These are phyloP conservation scores for Apiotrichum sp. DNA, from an alignment of 1,284 basidiomycete genomes.

Conservation along the genomic window DNA sequence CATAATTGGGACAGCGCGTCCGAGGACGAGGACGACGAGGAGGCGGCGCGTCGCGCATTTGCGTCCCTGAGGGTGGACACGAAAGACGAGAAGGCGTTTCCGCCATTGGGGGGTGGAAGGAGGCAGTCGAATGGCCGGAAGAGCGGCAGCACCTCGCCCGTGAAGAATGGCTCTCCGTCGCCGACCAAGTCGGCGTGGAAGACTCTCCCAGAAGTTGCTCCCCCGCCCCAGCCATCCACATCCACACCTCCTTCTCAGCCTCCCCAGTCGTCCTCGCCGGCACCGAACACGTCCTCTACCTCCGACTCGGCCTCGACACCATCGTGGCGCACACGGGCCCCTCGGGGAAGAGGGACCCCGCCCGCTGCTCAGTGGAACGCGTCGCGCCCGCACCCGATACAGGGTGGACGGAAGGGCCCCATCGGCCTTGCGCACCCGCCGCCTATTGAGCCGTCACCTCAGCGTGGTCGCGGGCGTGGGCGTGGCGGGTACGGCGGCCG, in stretches of 20 bases:
- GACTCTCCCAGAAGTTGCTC: neutral
- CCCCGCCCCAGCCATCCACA: neutral
- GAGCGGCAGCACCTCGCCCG: neutral
- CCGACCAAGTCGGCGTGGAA: constrained; percentile 4
- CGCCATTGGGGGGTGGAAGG: constrained; percentile 13
- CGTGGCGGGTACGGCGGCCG: neutral
- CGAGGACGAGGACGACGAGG: constrained; percentile 26
- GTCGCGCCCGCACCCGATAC: constrained; percentile 29
- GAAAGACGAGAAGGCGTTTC: constrained; percentile 13
- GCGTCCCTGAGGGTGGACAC: constrained; percentile 15
- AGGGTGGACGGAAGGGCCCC: constrained; percentile 32
- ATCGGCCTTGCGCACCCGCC: constrained; percentile 34
- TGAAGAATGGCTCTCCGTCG: neutral
- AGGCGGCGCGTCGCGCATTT: constrained; percentile 24
- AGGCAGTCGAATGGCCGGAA: neutral
- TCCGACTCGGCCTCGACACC: neutral
- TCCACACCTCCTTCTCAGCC: neutral
- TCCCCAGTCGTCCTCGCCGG: neutral
- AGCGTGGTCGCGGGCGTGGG: neutral
- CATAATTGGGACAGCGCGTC: constrained; percentile 27
- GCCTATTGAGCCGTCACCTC: constrained; percentile 14
- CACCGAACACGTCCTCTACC: neutral
- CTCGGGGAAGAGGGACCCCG: neutral
- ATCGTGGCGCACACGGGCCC: neutral
- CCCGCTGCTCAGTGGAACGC: constrained; percentile 1